Evolutionary conservation across 106 monocot genomes (phyloP).

Genomic region (Hemerocallis citrina): DNA sequence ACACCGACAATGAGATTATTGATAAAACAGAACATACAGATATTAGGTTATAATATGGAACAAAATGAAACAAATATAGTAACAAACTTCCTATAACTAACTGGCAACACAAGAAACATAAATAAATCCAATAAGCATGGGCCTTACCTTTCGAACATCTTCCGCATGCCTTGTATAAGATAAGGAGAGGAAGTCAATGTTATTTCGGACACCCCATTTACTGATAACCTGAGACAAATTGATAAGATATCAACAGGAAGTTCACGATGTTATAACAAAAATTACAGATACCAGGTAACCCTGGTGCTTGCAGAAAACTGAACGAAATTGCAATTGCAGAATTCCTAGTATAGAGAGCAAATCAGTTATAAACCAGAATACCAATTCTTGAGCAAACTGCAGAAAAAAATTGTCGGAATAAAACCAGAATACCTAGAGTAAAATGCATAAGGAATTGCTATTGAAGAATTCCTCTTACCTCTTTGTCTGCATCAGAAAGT

Average conservation of each 20-base stretch:
- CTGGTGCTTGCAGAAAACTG: not conserved
- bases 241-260: slow-evolving; percentile 1
- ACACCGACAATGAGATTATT: too few relatives aligned
- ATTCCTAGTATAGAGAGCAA: not conserved
- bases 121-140: not conserved
- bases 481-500: slow-evolving; percentile 81
- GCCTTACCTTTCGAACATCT: slow-evolving; percentile 66
- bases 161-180: slow-evolving; percentile 83
- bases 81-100: too few relatives aligned
- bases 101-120: not conserved
- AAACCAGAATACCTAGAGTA: not conserved
- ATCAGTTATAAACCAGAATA: not conserved
- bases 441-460: too few relatives aligned
- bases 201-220: slow-evolving; percentile 64
- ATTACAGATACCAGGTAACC: not conserved
- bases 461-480: slow-evolving; percentile 50
- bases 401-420: not conserved
- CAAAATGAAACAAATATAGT: not conserved
- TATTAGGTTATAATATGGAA: not conserved
- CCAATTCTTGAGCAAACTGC: not conserved
- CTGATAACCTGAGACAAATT: slow-evolving; percentile 50
- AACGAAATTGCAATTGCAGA: not conserved
- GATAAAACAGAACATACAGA: not conserved
- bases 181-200: slow-evolving; percentile 74
- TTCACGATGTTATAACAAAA: not conserved